Conservation (phyloP, 2,329 filamentous ascomycete genomes). For the Pseudonectria buxi region DNA sequence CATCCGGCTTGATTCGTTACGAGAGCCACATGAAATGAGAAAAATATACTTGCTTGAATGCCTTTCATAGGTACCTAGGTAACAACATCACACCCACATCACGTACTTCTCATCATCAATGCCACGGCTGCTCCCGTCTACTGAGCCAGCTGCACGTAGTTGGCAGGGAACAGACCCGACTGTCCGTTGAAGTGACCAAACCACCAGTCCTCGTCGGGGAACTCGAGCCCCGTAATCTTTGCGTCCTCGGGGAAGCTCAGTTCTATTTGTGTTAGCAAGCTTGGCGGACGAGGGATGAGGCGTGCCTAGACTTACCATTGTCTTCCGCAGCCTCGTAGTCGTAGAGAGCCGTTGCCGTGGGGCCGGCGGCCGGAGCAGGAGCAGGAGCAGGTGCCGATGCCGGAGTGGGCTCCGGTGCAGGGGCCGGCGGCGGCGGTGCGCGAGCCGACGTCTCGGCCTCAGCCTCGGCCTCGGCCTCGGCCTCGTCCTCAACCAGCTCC, state of each 20-base stretch:
- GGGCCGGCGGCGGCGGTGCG: constrained; percentile 25
- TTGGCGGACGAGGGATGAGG: background rate
- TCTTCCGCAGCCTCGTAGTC: constrained; percentile 97
- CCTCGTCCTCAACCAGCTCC: constrained; percentile 69
- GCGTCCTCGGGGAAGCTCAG: constrained; percentile 84
- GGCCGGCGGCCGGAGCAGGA: constrained; percentile 38
- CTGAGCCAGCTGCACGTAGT: constrained; percentile 57
- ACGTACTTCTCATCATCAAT: background rate
- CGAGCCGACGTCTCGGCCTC: constrained; percentile 35
- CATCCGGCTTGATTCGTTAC: no score
- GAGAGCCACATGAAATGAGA: no score
- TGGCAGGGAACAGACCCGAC: constrained; percentile 75
- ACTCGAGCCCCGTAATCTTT: constrained; percentile 76
- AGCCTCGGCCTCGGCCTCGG: constrained; percentile 39
- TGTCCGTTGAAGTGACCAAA: constrained; percentile 77
- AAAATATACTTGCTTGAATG: no score
- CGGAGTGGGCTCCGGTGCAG: constrained; percentile 27
- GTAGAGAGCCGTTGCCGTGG: constrained; percentile 78
- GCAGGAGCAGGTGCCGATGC: constrained; percentile 32
- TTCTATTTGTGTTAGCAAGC: constrained; percentile 38
- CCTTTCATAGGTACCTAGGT: no score
- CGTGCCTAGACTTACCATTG: constrained; percentile 51
- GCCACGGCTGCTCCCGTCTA: constrained; percentile 5
- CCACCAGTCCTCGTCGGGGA: constrained; percentile 99
- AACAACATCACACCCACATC: background rate